Base-by-base conservation (phyloP, 768 basidiomycete species). In the Saitozyma podzolica region DNA sequence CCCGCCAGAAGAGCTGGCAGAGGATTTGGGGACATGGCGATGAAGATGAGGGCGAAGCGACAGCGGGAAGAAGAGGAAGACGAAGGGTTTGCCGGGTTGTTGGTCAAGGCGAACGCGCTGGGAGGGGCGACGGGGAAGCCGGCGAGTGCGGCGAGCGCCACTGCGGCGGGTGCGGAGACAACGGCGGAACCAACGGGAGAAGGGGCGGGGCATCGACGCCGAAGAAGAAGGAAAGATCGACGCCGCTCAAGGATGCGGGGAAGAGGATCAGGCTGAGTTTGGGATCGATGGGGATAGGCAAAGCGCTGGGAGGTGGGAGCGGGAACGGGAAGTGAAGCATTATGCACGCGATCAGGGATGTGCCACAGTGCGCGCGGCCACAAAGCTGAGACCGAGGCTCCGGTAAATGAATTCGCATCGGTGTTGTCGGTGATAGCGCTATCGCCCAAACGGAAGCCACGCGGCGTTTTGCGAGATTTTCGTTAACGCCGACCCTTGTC, bases 1-100 rank as follows among this genome's bases (percentile, higher is more conserved):
- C 81, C 85, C 57, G 82, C 65, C 74, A 53, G 20, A 79, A 75
- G 61, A 66, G 77, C 48, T 71, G 74, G 67, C 48, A 43, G 69
- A 83, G 58, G 72, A 73, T 59, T 54, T 78, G 45, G 75, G 11
- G 77, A 76, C 45, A 67, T 80, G 47, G 71, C 72, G 8, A 80
- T 86, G 77, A 84, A 86, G 50, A 81, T 86, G 55, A 82, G 85
- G 20, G 88, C 88, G 74, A 91, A 91, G 78, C 84, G 90, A 63
- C 83, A 86, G 73, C 81, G 90, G 42, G 78, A 81, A 71, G 85
- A 84, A 41, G 86, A 86, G 5, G 89, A 89, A 16, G 89, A 90
- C 47, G 84, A 84, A 58, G 89, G 71, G 1, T 68, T 70, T 49
- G 72, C 76, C 3, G 73, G 75, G 29, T 59, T 73, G 40, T 54